Conservation (phyloP, 352 stramenopile genomes). For the Phytophthora pistaciae region DNA sequence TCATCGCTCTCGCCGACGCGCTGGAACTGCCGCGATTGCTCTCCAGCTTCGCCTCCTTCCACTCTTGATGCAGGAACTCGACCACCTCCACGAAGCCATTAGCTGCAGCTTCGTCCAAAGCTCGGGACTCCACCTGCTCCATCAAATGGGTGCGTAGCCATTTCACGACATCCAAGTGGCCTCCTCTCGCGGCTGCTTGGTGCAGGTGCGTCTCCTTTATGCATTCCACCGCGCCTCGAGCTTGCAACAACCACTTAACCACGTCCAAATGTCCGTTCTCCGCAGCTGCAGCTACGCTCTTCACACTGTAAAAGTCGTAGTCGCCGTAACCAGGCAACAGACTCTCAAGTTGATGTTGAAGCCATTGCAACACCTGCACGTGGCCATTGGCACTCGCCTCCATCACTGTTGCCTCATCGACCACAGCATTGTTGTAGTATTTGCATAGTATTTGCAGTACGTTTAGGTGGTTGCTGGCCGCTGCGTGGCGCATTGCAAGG, state of each 20-base stretch:
- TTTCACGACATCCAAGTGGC: slow-evolving; percentile 32
- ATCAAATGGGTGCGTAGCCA: slow-evolving; percentile 34
- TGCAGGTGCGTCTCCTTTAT: slow-evolving; percentile 25
- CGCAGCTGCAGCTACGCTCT: slow-evolving; percentile 19
- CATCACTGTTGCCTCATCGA: slow-evolving; percentile 21
- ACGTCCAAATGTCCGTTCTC: slow-evolving; percentile 37
- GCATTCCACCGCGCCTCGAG: neutral
- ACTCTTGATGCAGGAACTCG: slow-evolving; percentile 34
- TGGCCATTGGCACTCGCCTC: slow-evolving; percentile 29
- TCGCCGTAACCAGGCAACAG: slow-evolving; percentile 13
- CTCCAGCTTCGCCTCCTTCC: slow-evolving; percentile 15
- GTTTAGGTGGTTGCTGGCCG: slow-evolving; percentile 18
- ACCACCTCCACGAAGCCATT: slow-evolving; percentile 35
- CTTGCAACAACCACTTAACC: slow-evolving; percentile 37
- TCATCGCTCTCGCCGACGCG: slow-evolving; percentile 34
- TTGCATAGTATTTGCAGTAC: slow-evolving; percentile 20
- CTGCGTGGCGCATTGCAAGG: slow-evolving; percentile 28
- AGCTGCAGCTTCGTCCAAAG: slow-evolving; percentile 34
- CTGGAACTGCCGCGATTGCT: slow-evolving; percentile 26
- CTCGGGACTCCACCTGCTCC: slow-evolving; percentile 20
- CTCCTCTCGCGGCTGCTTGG: slow-evolving; percentile 32
- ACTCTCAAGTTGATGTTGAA: slow-evolving; percentile 8
- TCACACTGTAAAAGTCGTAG: slow-evolving; percentile 22
- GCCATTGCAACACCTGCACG: slow-evolving; percentile 28
- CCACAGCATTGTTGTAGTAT: slow-evolving; percentile 11